phyloP scores from a whole-genome alignment of 2,329 filamentous ascomycete genomes.

The Helminthosporium solani region DNA sequence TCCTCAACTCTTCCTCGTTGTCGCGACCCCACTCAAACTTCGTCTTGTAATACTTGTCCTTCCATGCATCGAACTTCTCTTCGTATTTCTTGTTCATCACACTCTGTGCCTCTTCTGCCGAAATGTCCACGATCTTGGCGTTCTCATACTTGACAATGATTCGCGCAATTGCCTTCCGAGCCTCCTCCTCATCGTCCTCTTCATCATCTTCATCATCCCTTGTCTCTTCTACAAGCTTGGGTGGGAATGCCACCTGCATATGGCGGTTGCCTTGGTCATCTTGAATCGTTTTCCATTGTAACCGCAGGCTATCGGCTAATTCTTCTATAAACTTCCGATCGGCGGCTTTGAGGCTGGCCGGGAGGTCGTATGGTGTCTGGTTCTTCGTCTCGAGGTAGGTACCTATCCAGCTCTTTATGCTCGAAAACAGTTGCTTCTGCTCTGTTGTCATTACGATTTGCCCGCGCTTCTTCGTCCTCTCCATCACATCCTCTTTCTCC shows the following conservation, averaged over 20 bases:
- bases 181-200: slow-evolving; percentile 81
- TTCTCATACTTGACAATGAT: slow-evolving; percentile 90
- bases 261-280: slow-evolving; percentile 67
- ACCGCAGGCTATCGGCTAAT: slow-evolving; percentile 67
- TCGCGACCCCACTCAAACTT: slow-evolving; percentile 90
- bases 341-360: slow-evolving; percentile 69
- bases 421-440: slow-evolving; percentile 79
- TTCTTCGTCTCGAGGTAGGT: slow-evolving; percentile 56
- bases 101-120: slow-evolving; percentile 74
- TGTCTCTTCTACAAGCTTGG: slow-evolving; percentile 50
- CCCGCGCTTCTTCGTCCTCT: slow-evolving; percentile 59
- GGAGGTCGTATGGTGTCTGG: slow-evolving; percentile 66
- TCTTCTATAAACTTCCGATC: slow-evolving; percentile 94
- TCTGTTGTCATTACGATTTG: slow-evolving; percentile 73
- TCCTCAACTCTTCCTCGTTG: slow-evolving; percentile 75
- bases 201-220: slow-evolving; percentile 66
- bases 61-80: slow-evolving; percentile 87
- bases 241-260: slow-evolving; percentile 63
- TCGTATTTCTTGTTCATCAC: slow-evolving; percentile 84
- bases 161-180: slow-evolving; percentile 76
- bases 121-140: slow-evolving; percentile 78
- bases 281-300: slow-evolving; percentile 65
- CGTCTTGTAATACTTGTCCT: slow-evolving; percentile 84
- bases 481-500: slow-evolving; percentile 66
- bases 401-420: slow-evolving; percentile 78